Percentiles rank a stretch among this genome's conserved stretches.
These are phyloP conservation scores for Dothideomycetidae sp. DNA, from an alignment of 2,329 filamentous ascomycete species.

Conservation along the genomic window DNA sequence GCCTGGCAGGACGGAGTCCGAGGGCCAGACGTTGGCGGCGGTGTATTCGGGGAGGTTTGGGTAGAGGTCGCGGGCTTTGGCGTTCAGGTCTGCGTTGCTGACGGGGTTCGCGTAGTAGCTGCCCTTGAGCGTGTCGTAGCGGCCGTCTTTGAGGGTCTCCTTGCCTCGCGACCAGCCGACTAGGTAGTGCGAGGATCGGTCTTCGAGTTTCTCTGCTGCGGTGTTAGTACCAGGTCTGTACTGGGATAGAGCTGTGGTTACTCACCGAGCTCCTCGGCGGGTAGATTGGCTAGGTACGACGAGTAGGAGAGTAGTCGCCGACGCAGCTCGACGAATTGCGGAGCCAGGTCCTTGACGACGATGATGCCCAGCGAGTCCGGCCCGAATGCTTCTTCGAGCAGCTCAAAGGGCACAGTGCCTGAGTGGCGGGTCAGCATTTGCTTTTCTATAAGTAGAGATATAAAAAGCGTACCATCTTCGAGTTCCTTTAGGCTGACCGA, in stretches of 20 bases:
- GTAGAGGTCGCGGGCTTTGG: conserved; percentile 37
- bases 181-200: conserved; percentile 42
- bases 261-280: conserved; percentile 53
- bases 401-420: conserved; percentile 55
- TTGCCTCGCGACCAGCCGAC: conserved; percentile 70
- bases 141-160: conserved; percentile 64
- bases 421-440: conserved; percentile 4
- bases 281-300: conserved; percentile 74
- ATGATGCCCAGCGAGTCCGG: conserved; percentile 84
- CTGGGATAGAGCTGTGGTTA: conserved; percentile 16
- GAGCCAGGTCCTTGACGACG: conserved; percentile 73
- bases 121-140: conserved; percentile 67
- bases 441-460: conserved; percentile 17
- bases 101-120: conserved; percentile 62
- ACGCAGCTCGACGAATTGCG: conserved; percentile 56
- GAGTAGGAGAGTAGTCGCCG: conserved; percentile 67
- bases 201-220: conserved; percentile 31
- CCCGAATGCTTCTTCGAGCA: conserved; percentile 69
- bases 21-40: conserved; percentile 67
- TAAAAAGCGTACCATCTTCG: conserved; percentile 14
- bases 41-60: conserved; percentile 80
- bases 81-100: conserved; percentile 47
- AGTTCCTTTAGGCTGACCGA: conserved; percentile 33
- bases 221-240: neutral
- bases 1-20: conserved; percentile 49